phyloP scores from a whole-genome alignment of 1,139 yeast species.

The Pichiaceae sp. region DNA sequence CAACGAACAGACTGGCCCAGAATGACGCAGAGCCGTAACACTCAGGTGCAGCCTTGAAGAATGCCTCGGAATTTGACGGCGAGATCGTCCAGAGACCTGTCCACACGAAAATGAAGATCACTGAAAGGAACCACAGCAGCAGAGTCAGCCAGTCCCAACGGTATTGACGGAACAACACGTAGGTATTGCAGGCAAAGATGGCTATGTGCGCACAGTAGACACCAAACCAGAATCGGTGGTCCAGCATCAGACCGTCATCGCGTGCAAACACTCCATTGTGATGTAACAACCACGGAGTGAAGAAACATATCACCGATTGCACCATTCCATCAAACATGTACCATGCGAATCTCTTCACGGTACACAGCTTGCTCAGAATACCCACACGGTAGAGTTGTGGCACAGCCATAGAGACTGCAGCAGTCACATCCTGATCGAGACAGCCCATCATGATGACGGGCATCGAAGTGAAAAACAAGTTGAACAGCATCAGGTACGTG shows the following conservation, averaged over 20 bases:
- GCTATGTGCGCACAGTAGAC: constrained; percentile 39
- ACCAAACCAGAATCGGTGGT: constrained; percentile 54
- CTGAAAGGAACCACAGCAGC: constrained; percentile 39
- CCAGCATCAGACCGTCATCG: constrained; percentile 41
- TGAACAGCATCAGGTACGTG: constrained; percentile 56
- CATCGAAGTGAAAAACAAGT: constrained; percentile 56
- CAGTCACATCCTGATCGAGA: constrained; percentile 56
- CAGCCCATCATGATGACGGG: constrained; percentile 54
- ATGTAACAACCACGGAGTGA: constrained; percentile 45
- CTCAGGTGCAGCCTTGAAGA: constrained; percentile 49
- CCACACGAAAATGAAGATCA: constrained; percentile 51
- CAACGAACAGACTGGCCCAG: constrained; percentile 44
- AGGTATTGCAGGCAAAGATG: constrained; percentile 45
- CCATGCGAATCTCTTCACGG: constrained; percentile 41
- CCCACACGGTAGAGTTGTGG: constrained; percentile 55
- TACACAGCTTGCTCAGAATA: constrained; percentile 36
- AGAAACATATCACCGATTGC: constrained; percentile 49
- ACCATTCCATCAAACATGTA: constrained; percentile 55
- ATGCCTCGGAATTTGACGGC: constrained; percentile 30
- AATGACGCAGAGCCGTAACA: constrained; percentile 42
- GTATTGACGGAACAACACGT: constrained; percentile 45
- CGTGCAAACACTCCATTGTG: constrained; percentile 34
- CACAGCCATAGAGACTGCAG: constrained; percentile 44
- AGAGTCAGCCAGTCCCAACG: constrained; percentile 57
- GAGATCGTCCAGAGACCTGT: constrained; percentile 52